Percentiles rank a stretch among this genome's conserved stretches.
phyloP scores from a whole-genome alignment of 306 rosid genomes.

The Rosa lucieae region DNA sequence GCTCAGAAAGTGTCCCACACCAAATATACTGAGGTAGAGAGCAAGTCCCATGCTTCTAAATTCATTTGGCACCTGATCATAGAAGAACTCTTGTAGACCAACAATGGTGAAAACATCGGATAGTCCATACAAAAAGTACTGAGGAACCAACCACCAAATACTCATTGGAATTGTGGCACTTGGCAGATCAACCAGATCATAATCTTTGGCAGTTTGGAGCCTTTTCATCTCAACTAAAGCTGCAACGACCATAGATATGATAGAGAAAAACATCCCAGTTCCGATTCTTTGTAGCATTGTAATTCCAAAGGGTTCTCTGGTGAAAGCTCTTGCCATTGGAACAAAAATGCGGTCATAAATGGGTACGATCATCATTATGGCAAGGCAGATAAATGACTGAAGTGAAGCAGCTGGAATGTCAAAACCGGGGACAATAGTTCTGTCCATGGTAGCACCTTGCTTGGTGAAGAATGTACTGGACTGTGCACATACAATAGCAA shows the following conservation, averaged over 20 bases:
- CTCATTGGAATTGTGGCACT: slow-evolving; percentile 60
- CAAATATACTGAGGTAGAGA: slow-evolving; percentile 59
- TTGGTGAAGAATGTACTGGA: slow-evolving; percentile 52
- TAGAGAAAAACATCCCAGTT: slow-evolving; percentile 53
- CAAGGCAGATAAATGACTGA: slow-evolving; percentile 34
- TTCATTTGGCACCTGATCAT: slow-evolving; percentile 70
- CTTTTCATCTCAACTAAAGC: slow-evolving; percentile 61
- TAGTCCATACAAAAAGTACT: slow-evolving; percentile 52
- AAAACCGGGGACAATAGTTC: slow-evolving; percentile 42
- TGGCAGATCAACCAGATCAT: slow-evolving; percentile 54
- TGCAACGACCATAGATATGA: slow-evolving; percentile 40
- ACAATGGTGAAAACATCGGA: slow-evolving; percentile 61
- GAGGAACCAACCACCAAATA: slow-evolving; percentile 77
- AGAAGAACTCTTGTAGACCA: slow-evolving; percentile 78
- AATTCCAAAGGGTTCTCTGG: slow-evolving; percentile 58
- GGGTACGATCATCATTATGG: slow-evolving; percentile 38
- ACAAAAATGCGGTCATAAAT: slow-evolving; percentile 61
- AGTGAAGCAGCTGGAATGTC: slow-evolving; percentile 65
- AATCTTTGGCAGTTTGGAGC: slow-evolving; percentile 52
- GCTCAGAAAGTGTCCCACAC: slow-evolving; percentile 69
- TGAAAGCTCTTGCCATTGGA: slow-evolving; percentile 49
- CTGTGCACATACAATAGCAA: slow-evolving; percentile 42
- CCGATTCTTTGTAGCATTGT: slow-evolving; percentile 76
- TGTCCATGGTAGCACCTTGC: slow-evolving; percentile 59
- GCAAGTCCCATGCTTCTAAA: slow-evolving; percentile 69